Percentiles rank a stretch among this genome's conserved stretches.
phyloP scores from a whole-genome alignment of 345 rosid species.

The Populus pruinosa region DNA sequence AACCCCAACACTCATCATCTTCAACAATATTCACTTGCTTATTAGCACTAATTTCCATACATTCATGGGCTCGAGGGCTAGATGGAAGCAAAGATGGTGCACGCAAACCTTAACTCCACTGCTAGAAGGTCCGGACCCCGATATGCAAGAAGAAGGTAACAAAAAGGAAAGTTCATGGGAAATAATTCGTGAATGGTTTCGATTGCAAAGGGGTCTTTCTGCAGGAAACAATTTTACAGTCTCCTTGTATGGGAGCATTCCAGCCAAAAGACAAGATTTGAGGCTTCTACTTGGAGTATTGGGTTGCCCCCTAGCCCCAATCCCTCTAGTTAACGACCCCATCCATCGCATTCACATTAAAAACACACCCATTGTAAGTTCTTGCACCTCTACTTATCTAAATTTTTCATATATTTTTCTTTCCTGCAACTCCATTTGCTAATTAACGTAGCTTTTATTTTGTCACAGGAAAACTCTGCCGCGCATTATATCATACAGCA shows the following conservation, averaged over 20 bases:
- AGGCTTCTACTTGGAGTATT: conserved; percentile 82
- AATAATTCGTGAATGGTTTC: conserved; percentile 85
- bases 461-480: conserved; percentile 54
- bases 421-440: background rate
- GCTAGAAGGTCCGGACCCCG: conserved; percentile 95
- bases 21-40: background rate
- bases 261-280: conserved; percentile 63
- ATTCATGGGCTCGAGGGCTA: conserved; percentile 36
- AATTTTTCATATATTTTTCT: background rate
- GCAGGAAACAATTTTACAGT: conserved; percentile 16
- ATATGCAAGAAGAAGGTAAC: conserved; percentile 65
- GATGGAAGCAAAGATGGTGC: conserved; percentile 63
- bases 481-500: conserved; percentile 91
- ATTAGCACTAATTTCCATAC: background rate
- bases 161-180: conserved; percentile 90
- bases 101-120: conserved; percentile 75
- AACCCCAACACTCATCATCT: background rate
- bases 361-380: conserved; percentile 66
- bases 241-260: conserved; percentile 30
- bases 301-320: conserved; percentile 93
- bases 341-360: conserved; percentile 43
- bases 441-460: background rate
- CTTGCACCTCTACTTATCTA: background rate
- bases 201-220: conserved; percentile 61
- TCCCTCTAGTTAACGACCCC: conserved; percentile 45